phyloP scores from a whole-genome alignment of 179 eudicot species.

The Amaranthus tricolor region DNA sequence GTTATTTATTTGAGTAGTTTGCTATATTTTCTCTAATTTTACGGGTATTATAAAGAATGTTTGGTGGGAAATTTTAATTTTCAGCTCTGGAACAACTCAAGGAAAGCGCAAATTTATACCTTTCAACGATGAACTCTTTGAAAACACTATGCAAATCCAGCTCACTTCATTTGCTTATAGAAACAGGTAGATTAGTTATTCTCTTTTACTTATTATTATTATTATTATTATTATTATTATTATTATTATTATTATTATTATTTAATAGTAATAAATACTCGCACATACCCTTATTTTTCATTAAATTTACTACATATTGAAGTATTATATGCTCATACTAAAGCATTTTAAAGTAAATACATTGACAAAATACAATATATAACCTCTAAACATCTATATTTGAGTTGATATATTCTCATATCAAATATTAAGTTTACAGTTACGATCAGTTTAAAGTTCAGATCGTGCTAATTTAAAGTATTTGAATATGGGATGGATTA shows the following conservation, averaged over 20 bases:
- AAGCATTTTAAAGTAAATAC: no score
- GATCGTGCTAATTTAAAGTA: no score
- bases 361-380: no score
- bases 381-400: no score
- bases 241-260: background rate
- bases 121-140: slow-evolving; percentile 69
- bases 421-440: no score
- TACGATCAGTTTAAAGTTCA: no score
- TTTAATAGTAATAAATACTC: background rate
- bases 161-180: slow-evolving; percentile 81
- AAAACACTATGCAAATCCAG: slow-evolving; percentile 75
- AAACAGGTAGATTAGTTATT: slow-evolving; percentile 49
- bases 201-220: background rate
- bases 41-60: background rate
- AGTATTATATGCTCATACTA: no score
- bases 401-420: no score
- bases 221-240: background rate
- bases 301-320: no score
- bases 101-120: slow-evolving; percentile 92
- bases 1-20: background rate
- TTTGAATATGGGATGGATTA: no score
- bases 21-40: background rate
- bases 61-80: slow-evolving; percentile 9
- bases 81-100: slow-evolving; percentile 92
- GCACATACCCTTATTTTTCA: no score